These are phyloP conservation scores for Ustilago sp. DNA, from an alignment of 1,284 basidiomycete species.

Conservation along the genomic window DNA sequence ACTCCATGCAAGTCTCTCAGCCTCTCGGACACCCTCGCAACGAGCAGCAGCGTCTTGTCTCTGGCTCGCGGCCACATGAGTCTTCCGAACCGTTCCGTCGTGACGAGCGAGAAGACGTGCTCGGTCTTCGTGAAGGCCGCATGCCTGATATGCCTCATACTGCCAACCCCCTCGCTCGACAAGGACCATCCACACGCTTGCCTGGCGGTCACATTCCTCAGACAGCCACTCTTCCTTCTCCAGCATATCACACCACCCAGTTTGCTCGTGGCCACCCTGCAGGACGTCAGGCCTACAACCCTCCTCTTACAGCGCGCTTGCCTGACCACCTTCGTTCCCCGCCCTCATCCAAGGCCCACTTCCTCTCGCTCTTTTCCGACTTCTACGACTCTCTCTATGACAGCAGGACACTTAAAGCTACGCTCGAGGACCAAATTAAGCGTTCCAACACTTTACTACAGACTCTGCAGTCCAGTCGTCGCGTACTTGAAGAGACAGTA, in stretches of 20 bases:
- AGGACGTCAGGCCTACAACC: slow-evolving; percentile 34
- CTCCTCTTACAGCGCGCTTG: slow-evolving; percentile 36
- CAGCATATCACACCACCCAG: slow-evolving; percentile 64
- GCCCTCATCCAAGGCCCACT: slow-evolving; percentile 60
- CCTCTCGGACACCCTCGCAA: slow-evolving; percentile 16
- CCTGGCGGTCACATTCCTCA: slow-evolving; percentile 56
- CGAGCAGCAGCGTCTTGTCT: slow-evolving; percentile 43
- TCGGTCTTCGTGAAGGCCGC: slow-evolving; percentile 37
- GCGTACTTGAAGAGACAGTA: slow-evolving; percentile 64
- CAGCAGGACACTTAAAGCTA: slow-evolving; percentile 66
- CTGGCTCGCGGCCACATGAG: slow-evolving; percentile 21
- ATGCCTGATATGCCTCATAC: slow-evolving; percentile 48
- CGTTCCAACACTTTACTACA: slow-evolving; percentile 65
- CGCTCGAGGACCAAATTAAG: slow-evolving; percentile 66
- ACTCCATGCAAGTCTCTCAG: slow-evolving; percentile 15
- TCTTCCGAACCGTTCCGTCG: slow-evolving; percentile 23
- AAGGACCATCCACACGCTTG: slow-evolving; percentile 31
- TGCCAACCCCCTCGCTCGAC: slow-evolving; percentile 41
- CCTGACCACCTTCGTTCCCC: slow-evolving; percentile 60
- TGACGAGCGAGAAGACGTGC: slow-evolving; percentile 38
- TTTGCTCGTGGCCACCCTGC: slow-evolving; percentile 39
- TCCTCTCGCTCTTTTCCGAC: slow-evolving; percentile 65
- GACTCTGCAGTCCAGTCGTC: slow-evolving; percentile 63
- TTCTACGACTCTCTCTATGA: slow-evolving; percentile 67
- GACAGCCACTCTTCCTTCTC: slow-evolving; percentile 61